Base-by-base conservation (phyloP, 1,139 yeast species). In the Schwanniomyces etchellsii region DNA sequence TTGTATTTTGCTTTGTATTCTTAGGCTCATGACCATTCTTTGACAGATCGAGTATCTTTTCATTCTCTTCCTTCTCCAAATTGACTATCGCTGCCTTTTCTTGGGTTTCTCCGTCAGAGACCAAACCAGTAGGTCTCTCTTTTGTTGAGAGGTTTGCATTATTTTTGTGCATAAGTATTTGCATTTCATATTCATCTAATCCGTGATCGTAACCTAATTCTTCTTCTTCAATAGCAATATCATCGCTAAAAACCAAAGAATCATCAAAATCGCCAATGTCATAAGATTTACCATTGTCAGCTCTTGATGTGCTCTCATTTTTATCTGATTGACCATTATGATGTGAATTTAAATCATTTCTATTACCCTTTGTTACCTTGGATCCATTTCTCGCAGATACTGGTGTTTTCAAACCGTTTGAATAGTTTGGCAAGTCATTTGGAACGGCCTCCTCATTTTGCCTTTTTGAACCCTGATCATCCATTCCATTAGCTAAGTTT, bases 181-280 rank as follows among this genome's bases (percentile, higher is more conserved):
- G 52, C 47, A 54, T 42, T 30, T 57, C 56, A 28, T 52, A 53
- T 24, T 44, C 62, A 35, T 40, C 64, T 37, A 48, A 46, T 32
- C 54, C 48, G 36, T 60, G 47, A 32, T 38, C 33, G 4, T 21
- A 24, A 24, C 27, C 23, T 27, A 27, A 35, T 23, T 43, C 38
- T 24, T 48, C 57, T 24, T 54, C 56, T 27, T 60, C 69, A 15
- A 60, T 65, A 0, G 64, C 61, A 35, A 63, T 38, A 35, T 80
- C 88, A 46, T 81, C 89, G 44, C 85, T 77, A 43, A 79, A 78
- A 34, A 71, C 58, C 39, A 79, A 70, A 2, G 85, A 78, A 40
- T 78, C 88, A 33, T 80, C 86, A 37, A 76, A 61, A 34, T 70
- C 66, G n/a, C 24, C 35, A 14, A 60, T 56, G 13, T 44, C 46